Base-by-base conservation (phyloP, 352 stramenopile genomes). In the Phytopythium aichiense region DNA sequence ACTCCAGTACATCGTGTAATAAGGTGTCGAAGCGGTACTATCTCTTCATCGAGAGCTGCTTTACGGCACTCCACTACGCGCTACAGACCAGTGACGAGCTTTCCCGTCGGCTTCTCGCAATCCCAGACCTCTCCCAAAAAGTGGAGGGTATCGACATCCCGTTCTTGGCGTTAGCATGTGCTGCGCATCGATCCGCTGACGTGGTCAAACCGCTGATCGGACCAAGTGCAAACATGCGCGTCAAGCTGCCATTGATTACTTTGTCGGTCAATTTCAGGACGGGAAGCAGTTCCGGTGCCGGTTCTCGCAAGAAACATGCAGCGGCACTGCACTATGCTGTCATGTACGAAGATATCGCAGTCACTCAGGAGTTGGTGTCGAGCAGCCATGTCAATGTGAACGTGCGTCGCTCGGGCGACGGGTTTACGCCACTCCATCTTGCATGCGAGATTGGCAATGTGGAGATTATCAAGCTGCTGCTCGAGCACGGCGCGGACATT, bases 401-500 rank as follows among this genome's bases (percentile, higher is more conserved):
- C 45, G 81, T 91, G 1, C 68, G 71, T 0, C 67, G 81, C 20
- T 89, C 77, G 11, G 68, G 79, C 13, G 79, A 89, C 61, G 77
- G 81, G 2, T 91, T 86, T 56, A 84, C 81, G 7, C 79, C 81
- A 9, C 56, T 91, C 31, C 81, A 91, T 66, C 48, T 91, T n/a
- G 81, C 76, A 6, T 89, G 79, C 18, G 64, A 87, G 58, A 73
- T 86, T 58, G 64, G 71, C 15, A 74, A 87, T 60, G 64, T 88
- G 60, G 69, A 72, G 23, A 69, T 89, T 7, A 64, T 82, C 30
- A 69, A 68, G 37, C 20, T 87, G 1, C 58, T 93, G 16, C 61
- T 91, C 0, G 69, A 81, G 6, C 70, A 85, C 12, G 78, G 72
- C 4, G 80, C 79, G 1, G 83, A 73, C 22, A 55, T 91, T 18